A percentile compares a stretch with the other conserved stretches of the same genome.
Conservation (phyloP, 805 yeast genomes). For the Kuraishia ogatae region DNA sequence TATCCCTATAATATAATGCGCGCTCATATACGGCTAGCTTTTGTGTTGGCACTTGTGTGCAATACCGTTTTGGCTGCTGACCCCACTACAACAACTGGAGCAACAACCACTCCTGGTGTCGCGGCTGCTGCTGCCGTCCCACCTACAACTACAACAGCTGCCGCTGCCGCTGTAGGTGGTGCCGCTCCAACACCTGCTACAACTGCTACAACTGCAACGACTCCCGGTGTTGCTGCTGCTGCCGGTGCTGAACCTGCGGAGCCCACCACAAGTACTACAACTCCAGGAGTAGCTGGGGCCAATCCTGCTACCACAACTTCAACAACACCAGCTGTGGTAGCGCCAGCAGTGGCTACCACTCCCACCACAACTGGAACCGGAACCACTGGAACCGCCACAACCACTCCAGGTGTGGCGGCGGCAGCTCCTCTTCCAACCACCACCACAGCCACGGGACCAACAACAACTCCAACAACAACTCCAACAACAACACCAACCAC, state of each 20-base stretch:
- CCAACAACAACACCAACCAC: conserved; percentile 7
- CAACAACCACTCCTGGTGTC: conserved; percentile 5
- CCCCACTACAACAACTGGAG: background rate
- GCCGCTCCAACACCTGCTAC: conserved; percentile 3
- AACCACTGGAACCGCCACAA: conserved; percentile 3
- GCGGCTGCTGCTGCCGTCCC: conserved; percentile 5
- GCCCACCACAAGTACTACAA: conserved; percentile 6
- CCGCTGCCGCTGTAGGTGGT: conserved; percentile 3
- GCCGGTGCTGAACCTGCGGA: conserved; percentile 5
- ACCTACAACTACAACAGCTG: conserved; percentile 7
- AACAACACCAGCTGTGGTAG: conserved; percentile 5
- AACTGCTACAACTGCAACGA: conserved; percentile 6
- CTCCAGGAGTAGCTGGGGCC: conserved; percentile 8
- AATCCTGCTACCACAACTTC: conserved; percentile 6
- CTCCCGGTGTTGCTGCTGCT: background rate
- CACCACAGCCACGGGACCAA: conserved; percentile 2
- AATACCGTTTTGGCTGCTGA: background rate
- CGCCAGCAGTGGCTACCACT: conserved; percentile 5
- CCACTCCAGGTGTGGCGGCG: conserved; percentile 4
- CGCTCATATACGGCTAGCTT: background rate
- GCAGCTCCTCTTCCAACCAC: no score
- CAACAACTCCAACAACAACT: conserved; percentile 4
- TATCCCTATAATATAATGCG: background rate
- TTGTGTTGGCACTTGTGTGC: background rate
- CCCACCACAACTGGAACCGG: conserved; percentile 1